phyloP scores from a whole-genome alignment of 78 protist species.

The Creolimax fragrantissima region DNA sequence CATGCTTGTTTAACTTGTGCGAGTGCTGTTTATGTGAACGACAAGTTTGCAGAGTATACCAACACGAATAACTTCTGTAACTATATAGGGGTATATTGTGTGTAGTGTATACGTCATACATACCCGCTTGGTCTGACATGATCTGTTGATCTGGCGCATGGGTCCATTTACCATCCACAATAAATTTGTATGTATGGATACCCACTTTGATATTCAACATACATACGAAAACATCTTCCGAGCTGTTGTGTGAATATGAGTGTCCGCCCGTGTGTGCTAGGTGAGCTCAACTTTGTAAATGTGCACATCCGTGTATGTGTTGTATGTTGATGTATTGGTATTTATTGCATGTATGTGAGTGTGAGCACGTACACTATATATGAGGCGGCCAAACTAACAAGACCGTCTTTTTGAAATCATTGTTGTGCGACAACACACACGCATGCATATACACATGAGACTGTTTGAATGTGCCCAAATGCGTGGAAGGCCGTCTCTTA shows the following conservation, averaged over 20 bases:
- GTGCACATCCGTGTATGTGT: background rate
- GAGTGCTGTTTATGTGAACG: too few relatives aligned
- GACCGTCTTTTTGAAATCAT: background rate
- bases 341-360: background rate
- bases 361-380: background rate
- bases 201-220: background rate
- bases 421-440: background rate
- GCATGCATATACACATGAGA: background rate
- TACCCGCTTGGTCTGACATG: background rate
- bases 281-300: background rate
- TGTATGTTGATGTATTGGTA: background rate
- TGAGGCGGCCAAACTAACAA: too few relatives aligned
- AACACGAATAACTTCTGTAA: too few relatives aligned
- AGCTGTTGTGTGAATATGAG: background rate
- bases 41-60: too few relatives aligned
- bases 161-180: constrained; percentile 25
- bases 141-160: constrained; percentile 17
- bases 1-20: too few relatives aligned
- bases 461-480: background rate
- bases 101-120: too few relatives aligned
- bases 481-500: background rate
- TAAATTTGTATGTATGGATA: constrained; percentile 17
- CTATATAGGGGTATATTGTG: too few relatives aligned
- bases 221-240: background rate
- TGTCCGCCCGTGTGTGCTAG: background rate